Evolutionary conservation across 495 filamentous ascomycete species (phyloP).

Genomic region (Penicillium cataractarum): DNA sequence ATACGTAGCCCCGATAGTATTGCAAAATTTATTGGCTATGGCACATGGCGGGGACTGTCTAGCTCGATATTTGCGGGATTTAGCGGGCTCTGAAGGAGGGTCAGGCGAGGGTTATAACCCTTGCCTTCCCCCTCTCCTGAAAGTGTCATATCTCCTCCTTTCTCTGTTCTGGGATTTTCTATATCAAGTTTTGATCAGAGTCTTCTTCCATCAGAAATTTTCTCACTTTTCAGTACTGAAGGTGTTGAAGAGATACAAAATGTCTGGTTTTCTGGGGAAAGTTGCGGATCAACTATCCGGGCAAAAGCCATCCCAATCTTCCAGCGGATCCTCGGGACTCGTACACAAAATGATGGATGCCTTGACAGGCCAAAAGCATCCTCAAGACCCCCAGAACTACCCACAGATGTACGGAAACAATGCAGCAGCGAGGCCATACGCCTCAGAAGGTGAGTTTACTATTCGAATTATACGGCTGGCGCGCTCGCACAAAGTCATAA

Average conservation of each 20-base stretch:
- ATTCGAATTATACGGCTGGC: neutral
- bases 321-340: neutral
- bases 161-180: too few relatives aligned
- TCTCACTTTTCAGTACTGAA: too few relatives aligned
- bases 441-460: neutral
- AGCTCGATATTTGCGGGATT: neutral
- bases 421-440: neutral
- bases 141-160: too few relatives aligned
- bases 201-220: too few relatives aligned
- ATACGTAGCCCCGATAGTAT: neutral
- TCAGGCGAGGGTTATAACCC: neutral
- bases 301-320: neutral
- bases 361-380: neutral
- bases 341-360: neutral
- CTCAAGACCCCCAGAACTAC: neutral
- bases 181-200: too few relatives aligned
- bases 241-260: neutral
- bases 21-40: neutral
- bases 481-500: neutral
- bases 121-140: neutral
- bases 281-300: neutral
- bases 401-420: neutral
- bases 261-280: neutral
- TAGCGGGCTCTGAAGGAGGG: neutral
- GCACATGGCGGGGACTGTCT: neutral